Base-by-base conservation (phyloP, 1,284 basidiomycete genomes). In the Rhodotorula sp. region DNA sequence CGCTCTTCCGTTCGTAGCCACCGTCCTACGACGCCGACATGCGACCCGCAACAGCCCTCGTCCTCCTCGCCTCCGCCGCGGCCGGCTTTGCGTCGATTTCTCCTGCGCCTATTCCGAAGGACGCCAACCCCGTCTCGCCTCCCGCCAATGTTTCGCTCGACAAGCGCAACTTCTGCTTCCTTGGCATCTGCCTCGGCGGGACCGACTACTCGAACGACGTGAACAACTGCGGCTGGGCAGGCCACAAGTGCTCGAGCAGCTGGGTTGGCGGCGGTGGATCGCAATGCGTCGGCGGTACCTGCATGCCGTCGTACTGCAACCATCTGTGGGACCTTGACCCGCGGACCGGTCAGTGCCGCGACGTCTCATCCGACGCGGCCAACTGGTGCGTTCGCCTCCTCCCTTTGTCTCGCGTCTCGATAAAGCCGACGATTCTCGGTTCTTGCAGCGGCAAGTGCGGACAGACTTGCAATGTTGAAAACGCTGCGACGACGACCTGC, bases 361-460 rank as follows among this genome's bases (percentile, higher is more conserved):
- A 67, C 47, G 68, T 73, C 15, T 39, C 34, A 8, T 52, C 29
- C 24, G 71, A 73, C 54, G 51, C 51, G 3, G 13, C 27, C 3
- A 73, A 73, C 66, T 73, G 71, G 67, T 66, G 27, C 52, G 64
- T 57, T 27, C 30, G n/a, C 22, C 24, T 46, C 47, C 4, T 11
- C 36, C 32, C 1, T 5, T 58, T 1, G 13, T 1, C 17, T 11
- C 9, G 0, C 58, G 3, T 13, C n/a, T n/a, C 4, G n/a, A 34
- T 39, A 13, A 24, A 24, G 20, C 52, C 55, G 44, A 44, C 44
- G 27, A 10, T 4, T 15, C 11, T 56, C 13, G 8, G 22, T 20
- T 15, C 32, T 47, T 29, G 32, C 58, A 67, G 68, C 60, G 72
- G 72, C 47, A 66, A 67, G 54, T 68, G 65, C 63, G 72, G 72